Conservation (phyloP, 495 filamentous ascomycete species). For the Penicillium parvum region DNA sequence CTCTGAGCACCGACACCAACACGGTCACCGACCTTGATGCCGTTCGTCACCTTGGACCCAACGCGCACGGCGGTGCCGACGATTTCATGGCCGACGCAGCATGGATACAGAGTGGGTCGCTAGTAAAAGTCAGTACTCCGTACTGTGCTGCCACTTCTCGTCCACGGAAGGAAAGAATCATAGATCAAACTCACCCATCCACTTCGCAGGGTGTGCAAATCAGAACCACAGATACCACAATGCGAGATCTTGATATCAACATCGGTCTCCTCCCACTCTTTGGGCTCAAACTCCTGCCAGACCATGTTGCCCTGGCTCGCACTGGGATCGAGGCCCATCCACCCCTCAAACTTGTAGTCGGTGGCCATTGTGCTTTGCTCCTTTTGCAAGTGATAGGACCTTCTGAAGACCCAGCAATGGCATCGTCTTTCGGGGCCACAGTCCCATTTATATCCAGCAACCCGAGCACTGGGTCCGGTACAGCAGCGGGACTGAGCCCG, state of each 20-base stretch:
- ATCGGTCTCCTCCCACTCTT: slow-evolving; percentile 76
- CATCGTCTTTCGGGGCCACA: neutral
- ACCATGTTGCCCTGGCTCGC: slow-evolving; percentile 71
- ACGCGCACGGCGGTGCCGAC: slow-evolving; percentile 73
- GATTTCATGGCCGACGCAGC: slow-evolving; percentile 80
- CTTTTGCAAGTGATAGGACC: neutral
- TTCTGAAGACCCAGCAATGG: neutral
- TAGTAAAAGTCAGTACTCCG: slow-evolving; percentile 2
- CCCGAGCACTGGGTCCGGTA: too few relatives aligned
- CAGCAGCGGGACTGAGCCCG: neutral
- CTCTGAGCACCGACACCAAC: slow-evolving; percentile 85
- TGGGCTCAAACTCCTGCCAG: slow-evolving; percentile 74
- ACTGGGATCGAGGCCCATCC: slow-evolving; percentile 62
- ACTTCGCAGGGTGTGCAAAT: slow-evolving; percentile 69
- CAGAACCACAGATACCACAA: slow-evolving; percentile 49
- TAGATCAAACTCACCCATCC: slow-evolving; percentile 54
- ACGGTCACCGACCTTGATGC: slow-evolving; percentile 77
- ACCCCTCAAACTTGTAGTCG: slow-evolving; percentile 72
- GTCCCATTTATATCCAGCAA: slow-evolving; percentile 15
- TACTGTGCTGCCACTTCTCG: too few relatives aligned
- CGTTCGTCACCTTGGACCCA: slow-evolving; percentile 57
- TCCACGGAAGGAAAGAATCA: slow-evolving; percentile 3
- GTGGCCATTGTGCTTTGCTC: slow-evolving; percentile 23
- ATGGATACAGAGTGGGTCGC: slow-evolving; percentile 59
- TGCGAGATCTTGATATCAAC: slow-evolving; percentile 50